Evolutionary conservation across 164 flowering plant genomes (phyloP), one percentile per base, ranked within the genome.

Genomic region (Buxus sempervirens): DNA sequence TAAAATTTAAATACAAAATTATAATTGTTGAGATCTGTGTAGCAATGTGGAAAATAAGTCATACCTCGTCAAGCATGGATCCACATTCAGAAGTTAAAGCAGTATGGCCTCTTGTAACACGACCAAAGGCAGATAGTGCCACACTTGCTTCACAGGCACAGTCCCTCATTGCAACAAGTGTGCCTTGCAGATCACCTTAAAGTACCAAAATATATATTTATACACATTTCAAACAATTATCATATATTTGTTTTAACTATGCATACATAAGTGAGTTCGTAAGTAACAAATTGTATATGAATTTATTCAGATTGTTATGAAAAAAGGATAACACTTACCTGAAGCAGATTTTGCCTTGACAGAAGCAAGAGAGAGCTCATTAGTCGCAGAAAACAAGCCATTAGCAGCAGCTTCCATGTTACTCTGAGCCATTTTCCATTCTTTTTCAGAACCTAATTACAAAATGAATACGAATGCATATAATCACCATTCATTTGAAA

Each of bases 31-130:
- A 63, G 9, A 45, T 4, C 36, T 54, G 48, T n/a, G n/a, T n/a
- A 3, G 26, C 19, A 9, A 1, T 25, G 62, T 48, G 27, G 20
- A 19, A 61, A 2, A 22, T 54, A 55, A 60, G 13, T n/a, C 24
- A 66, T 79, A 95, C 98, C 96, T 95, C 98, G 77, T 95, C 98
- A 70, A 95, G 96, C 98, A 95, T 95, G 54, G 96, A 86, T 67
- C 98, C 97, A 77, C 97, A 85, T 82, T 92, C 98, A 73, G 97
- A 83, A 72, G 98, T 95, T 86, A 95, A 82, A 73, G 98, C 90
- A 71, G 96, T 88, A 75, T 89, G 96, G 57, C 85, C 84, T 80
- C 81, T 86, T 24, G 87, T 74, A 24, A 88, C 82, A 57, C 78
- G 85, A 70, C 78, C 77, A 81, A 84, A 95, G 74, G 86, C 84